Evolutionary conservation across 2,329 filamentous ascomycete genomes (phyloP).

Genomic region (Tympanopsis confertula): DNA sequence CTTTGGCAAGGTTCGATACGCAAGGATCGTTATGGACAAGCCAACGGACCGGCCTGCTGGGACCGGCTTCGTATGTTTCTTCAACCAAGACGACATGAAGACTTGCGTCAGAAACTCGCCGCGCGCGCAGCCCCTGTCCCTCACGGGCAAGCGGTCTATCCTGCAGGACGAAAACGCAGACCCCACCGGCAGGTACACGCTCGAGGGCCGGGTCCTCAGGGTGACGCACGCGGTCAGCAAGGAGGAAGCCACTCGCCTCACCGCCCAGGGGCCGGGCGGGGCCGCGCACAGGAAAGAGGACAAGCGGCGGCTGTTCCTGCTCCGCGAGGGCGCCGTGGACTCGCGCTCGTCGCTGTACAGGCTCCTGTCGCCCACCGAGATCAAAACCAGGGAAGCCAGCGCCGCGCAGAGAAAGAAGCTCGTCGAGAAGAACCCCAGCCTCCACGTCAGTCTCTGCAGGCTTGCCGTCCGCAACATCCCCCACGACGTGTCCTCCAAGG

Average conservation of each 20-base stretch:
- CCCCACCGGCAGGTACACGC: constrained; percentile 71
- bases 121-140: constrained; percentile 30
- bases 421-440: constrained; percentile 78
- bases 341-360: constrained; percentile 67
- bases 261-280: constrained; percentile 50
- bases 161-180: constrained; percentile 79
- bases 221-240: constrained; percentile 77
- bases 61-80: constrained; percentile 91
- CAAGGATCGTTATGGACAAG: constrained; percentile 78
- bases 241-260: constrained; percentile 64
- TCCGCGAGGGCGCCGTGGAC: constrained; percentile 75
- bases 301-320: constrained; percentile 78
- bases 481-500: constrained; percentile 69
- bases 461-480: constrained; percentile 88
- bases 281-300: constrained; percentile 64
- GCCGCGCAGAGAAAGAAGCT: constrained; percentile 77
- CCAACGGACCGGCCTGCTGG: constrained; percentile 78
- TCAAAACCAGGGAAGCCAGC: constrained; percentile 80
- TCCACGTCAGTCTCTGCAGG: constrained; percentile 81
- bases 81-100: constrained; percentile 63
- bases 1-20: constrained; percentile 80
- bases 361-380: constrained; percentile 64
- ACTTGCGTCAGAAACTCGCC: constrained; percentile 69
- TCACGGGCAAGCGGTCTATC: constrained; percentile 61
- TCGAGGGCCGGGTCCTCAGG: constrained; percentile 79